A percentile compares a stretch with the other conserved stretches of the same genome.
Conservation (phyloP, 192 early-diverging fungal species). For the Linnemannia zychae region DNA sequence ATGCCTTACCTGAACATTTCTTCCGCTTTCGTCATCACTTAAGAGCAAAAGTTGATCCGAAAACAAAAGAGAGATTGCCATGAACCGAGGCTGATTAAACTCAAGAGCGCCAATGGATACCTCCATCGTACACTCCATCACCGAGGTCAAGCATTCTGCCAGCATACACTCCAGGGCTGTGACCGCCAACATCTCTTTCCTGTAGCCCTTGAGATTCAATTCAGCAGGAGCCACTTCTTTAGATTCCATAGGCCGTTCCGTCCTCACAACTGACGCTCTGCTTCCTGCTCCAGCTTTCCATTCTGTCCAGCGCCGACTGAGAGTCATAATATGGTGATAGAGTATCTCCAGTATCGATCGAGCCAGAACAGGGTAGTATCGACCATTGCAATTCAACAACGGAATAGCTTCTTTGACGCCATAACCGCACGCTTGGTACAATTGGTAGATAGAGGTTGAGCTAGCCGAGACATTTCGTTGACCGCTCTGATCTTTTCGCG, state of each 20-base stretch:
- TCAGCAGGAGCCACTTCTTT: not conserved
- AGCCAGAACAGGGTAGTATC: not conserved
- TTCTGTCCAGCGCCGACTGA: conserved; percentile 31
- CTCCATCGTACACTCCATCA: conserved; percentile 8
- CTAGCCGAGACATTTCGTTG: not conserved
- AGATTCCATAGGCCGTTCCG: not conserved
- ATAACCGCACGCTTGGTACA: conserved; percentile 41
- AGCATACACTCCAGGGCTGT: conserved; percentile 20
- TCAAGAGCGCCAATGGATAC: not conserved
- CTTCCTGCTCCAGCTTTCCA: not conserved
- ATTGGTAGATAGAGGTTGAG: conserved; percentile 11
- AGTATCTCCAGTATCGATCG: conserved; percentile 19
- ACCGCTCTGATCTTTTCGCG: conserved; percentile 7
- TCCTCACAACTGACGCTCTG: conserved; percentile 3
- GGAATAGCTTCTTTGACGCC: conserved; percentile 20
- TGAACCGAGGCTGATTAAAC: not conserved
- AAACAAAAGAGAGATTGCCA: conserved; percentile 19
- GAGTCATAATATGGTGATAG: conserved; percentile 32
- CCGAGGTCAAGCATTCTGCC: conserved; percentile 13
- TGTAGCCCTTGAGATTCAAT: conserved; percentile 18
- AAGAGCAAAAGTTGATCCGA: conserved; percentile 19
- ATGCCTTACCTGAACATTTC: conserved; percentile 24
- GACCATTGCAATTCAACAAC: not conserved
- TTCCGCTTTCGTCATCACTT: conserved; percentile 29
- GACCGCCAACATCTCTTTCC: conserved; percentile 26